Base-by-base conservation (phyloP, 352 stramenopile species). In the Stramenopiles sp. region DNA sequence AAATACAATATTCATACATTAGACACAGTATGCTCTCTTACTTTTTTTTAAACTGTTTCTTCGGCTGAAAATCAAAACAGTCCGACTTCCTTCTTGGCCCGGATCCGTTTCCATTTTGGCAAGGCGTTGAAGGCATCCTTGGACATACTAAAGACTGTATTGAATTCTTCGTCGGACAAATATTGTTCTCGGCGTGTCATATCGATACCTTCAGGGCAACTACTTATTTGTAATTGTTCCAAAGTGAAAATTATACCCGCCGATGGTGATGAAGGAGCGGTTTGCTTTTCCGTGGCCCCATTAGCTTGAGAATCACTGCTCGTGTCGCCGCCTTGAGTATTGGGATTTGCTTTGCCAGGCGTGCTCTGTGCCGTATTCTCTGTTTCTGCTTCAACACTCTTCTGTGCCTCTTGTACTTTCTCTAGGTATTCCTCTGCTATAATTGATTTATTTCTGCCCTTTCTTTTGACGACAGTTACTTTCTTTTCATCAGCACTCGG, bases 121-220 rank as follows among this genome's bases (percentile, higher is more conserved):
- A 83, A 80, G 7, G 67, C 75, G 0, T 81, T 29, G 76, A 76
- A 83, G 44, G 80, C 67, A 25, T 32, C 30, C 30, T 80, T 81
- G 33, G 81, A 71, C 81, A 83, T 83, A 29, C 55, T 30, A 39
- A 83, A 83, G 4, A 81, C 30, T 7, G 30, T 75, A 27, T 83
- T 25, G 32, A 83, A 83, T 30, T 83, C 81, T 30, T 55, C 30
- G 14, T 83, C 81, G 0, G 67, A 81, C n/a, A 83, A 67, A 44
- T 83, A 80, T 33, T 80, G 81, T 80, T 83, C 81, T 75, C 71
- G 75, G 44, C 81, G 44, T 27, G 30, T 31, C 7, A 80, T 30
- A 81, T 83, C 81, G n/a, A 83, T 80, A 81, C 81, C 81, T 80
- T 25, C 80, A 30, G 80, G 80, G n/a, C 80, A 82, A 7, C 32